phyloP scores from a whole-genome alignment of 2,329 filamentous ascomycete species.

The Colletotrichum tamarilloi region DNA sequence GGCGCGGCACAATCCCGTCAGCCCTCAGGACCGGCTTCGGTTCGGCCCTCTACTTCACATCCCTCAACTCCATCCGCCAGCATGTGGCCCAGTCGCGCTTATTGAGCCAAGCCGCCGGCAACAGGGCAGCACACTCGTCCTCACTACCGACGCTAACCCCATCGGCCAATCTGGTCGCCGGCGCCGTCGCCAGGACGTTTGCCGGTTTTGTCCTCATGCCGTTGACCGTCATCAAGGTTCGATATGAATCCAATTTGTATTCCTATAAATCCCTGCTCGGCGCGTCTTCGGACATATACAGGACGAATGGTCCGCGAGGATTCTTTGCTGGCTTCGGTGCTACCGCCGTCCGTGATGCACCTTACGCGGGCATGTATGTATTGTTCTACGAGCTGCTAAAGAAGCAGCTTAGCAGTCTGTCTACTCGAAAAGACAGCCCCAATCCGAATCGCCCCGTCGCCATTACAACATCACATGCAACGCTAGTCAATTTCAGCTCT shows the following conservation, averaged over 20 bases:
- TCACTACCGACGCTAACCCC: slow-evolving; percentile 85
- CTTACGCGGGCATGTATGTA: slow-evolving; percentile 95
- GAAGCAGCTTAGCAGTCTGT: slow-evolving; percentile 60
- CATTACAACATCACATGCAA: slow-evolving; percentile 32
- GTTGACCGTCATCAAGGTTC: slow-evolving; percentile 94
- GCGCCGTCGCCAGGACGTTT: slow-evolving; percentile 83
- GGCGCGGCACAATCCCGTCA: slow-evolving; percentile 92
- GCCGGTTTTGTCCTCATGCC: slow-evolving; percentile 96
- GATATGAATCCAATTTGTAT: slow-evolving; percentile 92
- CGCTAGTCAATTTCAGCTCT: slow-evolving; percentile 77
- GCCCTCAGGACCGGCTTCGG: slow-evolving; percentile 94
- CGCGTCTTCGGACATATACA: slow-evolving; percentile 80
- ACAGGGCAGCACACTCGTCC: slow-evolving; percentile 63
- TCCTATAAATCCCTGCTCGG: slow-evolving; percentile 80
- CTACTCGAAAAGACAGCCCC: background rate
- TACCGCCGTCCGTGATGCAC: slow-evolving; percentile 93
- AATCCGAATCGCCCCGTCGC: background rate
- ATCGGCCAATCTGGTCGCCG: slow-evolving; percentile 85
- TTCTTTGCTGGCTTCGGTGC: slow-evolving; percentile 96
- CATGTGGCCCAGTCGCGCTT: slow-evolving; percentile 53
- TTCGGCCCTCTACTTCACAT: slow-evolving; percentile 93
- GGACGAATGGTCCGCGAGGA: slow-evolving; percentile 78
- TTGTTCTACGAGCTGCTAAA: slow-evolving; percentile 92
- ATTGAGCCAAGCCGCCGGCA: slow-evolving; percentile 32
- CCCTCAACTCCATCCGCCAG: slow-evolving; percentile 85